These are phyloP conservation scores for Colletotrichum brevisporum DNA, from an alignment of 2,329 filamentous ascomycete genomes.

Conservation along the genomic window DNA sequence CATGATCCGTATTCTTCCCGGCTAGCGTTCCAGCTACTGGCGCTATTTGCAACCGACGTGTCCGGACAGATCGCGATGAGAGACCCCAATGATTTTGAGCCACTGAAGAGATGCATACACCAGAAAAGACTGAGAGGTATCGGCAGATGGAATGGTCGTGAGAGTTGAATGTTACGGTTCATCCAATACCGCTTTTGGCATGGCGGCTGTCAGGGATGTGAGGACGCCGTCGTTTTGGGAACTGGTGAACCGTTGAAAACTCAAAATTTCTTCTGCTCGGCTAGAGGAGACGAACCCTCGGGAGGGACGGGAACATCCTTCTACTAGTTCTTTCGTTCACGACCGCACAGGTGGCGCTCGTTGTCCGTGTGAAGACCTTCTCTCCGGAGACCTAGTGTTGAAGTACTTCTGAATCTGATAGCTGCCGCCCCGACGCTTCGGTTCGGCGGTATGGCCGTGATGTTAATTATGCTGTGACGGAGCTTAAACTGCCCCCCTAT, in stretches of 20 bases:
- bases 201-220: constrained; percentile 12
- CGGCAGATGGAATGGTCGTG: not conserved
- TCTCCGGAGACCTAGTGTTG: too few relatives aligned
- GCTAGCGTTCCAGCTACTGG: constrained; percentile 7
- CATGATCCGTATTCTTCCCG: constrained; percentile 4
- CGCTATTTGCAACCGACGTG: constrained; percentile 17
- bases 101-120: not conserved
- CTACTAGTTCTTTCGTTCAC: constrained; percentile 3
- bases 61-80: not conserved
- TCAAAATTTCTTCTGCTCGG: not conserved
- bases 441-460: too few relatives aligned
- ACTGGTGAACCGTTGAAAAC: constrained; percentile 20
- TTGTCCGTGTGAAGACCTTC: not conserved
- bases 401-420: too few relatives aligned
- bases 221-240: constrained; percentile 28
- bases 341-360: not conserved
- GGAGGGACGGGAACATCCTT: constrained; percentile 32
- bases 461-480: too few relatives aligned
- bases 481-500: too few relatives aligned
- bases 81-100: not conserved
- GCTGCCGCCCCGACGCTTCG: too few relatives aligned
- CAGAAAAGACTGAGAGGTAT: not conserved
- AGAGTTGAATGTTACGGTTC: not conserved
- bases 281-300: constrained; percentile 13
- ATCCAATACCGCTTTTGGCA: constrained; percentile 16